Evolutionary conservation across 2,329 filamentous ascomycete genomes (phyloP).

Genomic region (Metarhizium rileyi): DNA sequence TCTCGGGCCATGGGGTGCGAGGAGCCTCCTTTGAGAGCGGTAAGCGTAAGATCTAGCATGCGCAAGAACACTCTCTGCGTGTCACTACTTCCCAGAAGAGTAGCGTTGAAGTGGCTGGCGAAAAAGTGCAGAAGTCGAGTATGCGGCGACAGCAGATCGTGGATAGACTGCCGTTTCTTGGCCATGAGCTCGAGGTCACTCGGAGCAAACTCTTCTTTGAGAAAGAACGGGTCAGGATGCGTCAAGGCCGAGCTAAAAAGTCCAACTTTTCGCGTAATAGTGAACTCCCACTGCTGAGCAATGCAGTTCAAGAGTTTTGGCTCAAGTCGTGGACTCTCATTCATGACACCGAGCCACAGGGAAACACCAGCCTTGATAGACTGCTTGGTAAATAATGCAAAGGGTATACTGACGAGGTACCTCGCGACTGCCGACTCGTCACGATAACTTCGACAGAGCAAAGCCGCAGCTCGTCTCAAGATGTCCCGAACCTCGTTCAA

Average conservation of each 20-base stretch:
- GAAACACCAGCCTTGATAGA: conserved; percentile 94
- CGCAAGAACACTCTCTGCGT: conserved; percentile 74
- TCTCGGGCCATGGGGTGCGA: conserved; percentile 84
- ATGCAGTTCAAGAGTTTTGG: conserved; percentile 79
- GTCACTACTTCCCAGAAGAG: conserved; percentile 73
- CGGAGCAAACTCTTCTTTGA: conserved; percentile 86
- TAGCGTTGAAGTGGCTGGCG: conserved; percentile 89
- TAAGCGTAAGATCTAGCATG: conserved; percentile 68
- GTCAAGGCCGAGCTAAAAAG: conserved; percentile 67
- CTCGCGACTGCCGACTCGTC: conserved; percentile 74
- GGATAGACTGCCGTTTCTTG: conserved; percentile 67
- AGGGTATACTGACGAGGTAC: conserved; percentile 86
- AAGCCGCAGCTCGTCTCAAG: conserved; percentile 71
- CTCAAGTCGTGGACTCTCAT: conserved; percentile 86
- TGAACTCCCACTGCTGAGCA: conserved; percentile 82
- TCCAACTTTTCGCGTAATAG: conserved; percentile 65
- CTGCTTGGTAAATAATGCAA: conserved; percentile 85
- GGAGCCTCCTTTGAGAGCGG: conserved; percentile 59
- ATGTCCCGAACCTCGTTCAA: conserved; percentile 70
- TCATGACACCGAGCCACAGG: conserved; percentile 92
- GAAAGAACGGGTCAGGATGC: conserved; percentile 80
- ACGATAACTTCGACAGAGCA: conserved; percentile 69
- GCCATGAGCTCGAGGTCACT: conserved; percentile 69
- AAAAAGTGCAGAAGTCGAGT: conserved; percentile 80
- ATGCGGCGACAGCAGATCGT: conserved; percentile 80